Evolutionary conservation across 176 grass and related monocot species (phyloP).

Genomic region (Musa itinerans): DNA sequence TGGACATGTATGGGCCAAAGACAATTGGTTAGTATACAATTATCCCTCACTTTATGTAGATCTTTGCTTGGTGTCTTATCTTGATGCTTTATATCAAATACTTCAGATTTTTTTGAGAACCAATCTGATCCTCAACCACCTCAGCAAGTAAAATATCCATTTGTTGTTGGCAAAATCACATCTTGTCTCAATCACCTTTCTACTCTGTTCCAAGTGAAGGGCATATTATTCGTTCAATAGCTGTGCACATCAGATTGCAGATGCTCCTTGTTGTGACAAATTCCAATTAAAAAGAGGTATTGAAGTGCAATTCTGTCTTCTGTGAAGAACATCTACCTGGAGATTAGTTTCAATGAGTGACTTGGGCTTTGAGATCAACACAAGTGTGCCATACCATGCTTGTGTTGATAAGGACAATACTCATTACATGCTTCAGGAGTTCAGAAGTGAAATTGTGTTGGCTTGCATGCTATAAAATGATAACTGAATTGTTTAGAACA

Average conservation of each 20-base stretch:
- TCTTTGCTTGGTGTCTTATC: too few relatives aligned
- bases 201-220: too few relatives aligned
- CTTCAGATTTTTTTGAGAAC: too few relatives aligned
- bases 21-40: conserved; percentile 66
- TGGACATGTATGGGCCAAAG: conserved; percentile 70
- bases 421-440: neutral
- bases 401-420: neutral
- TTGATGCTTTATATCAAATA: too few relatives aligned
- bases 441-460: neutral
- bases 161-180: neutral
- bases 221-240: neutral
- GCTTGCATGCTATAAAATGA: too few relatives aligned
- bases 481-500: too few relatives aligned
- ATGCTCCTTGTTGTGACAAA: neutral
- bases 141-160: conserved; percentile 1
- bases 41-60: neutral
- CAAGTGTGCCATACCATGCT: neutral
- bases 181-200: too few relatives aligned
- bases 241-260: neutral
- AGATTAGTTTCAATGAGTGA: neutral
- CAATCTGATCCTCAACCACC: neutral
- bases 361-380: neutral
- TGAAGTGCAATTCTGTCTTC: too few relatives aligned
- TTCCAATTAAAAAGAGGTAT: too few relatives aligned
- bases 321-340: too few relatives aligned